Percentiles rank a stretch among this genome's conserved stretches.
Evolutionary conservation across 257 asterid species (phyloP).

Genomic region (Solanum dulcamara): DNA sequence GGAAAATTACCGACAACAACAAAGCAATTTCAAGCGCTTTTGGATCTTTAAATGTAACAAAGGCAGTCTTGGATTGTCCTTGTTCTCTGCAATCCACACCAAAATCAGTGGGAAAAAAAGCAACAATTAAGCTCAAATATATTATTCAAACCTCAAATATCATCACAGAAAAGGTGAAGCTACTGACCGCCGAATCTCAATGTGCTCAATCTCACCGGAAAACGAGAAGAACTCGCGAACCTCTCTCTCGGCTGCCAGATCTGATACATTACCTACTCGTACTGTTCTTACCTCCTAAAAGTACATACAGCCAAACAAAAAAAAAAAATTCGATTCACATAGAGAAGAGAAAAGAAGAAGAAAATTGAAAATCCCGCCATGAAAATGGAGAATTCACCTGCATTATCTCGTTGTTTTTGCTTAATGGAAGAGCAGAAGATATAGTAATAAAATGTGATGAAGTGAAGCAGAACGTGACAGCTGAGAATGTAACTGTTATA

Average conservation of each 20-base stretch:
- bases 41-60: slow-evolving; percentile 84
- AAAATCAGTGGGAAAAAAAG: not conserved
- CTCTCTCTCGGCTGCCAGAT: slow-evolving; percentile 89
- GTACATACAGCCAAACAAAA: not conserved
- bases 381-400: slow-evolving; percentile 28
- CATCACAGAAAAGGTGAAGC: not conserved
- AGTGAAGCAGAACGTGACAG: not conserved
- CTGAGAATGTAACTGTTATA: not conserved
- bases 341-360: not conserved
- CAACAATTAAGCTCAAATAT: not conserved
- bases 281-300: slow-evolving; percentile 40
- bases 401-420: slow-evolving; percentile 24
- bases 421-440: not conserved
- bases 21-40: slow-evolving; percentile 90
- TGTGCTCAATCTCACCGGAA: slow-evolving; percentile 82
- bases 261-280: slow-evolving; percentile 59
- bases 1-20: slow-evolving; percentile 55
- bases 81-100: slow-evolving; percentile 42
- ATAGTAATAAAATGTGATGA: not conserved
- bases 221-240: slow-evolving; percentile 90
- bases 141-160: not conserved
- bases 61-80: slow-evolving; percentile 56
- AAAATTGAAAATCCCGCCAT: not conserved
- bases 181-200: slow-evolving; percentile 67
- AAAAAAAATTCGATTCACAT: not conserved